Evolutionary conservation across 179 eudicot species (phyloP).

Genomic region (Beta lomatogona): DNA sequence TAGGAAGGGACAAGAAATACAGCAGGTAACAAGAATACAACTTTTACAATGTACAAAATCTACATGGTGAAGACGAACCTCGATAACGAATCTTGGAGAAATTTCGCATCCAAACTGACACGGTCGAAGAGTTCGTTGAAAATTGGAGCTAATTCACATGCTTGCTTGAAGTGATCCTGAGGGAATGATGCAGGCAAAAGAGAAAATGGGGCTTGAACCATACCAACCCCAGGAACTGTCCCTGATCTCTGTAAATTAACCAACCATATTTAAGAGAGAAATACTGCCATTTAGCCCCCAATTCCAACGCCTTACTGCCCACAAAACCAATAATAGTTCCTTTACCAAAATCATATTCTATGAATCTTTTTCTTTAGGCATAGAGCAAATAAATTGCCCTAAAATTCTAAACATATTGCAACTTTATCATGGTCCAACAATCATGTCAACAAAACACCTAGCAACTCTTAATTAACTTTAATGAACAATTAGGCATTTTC

Average conservation of each 20-base stretch:
- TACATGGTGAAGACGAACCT: constrained; percentile 47
- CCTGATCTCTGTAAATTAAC: constrained; percentile 75
- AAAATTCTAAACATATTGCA: neutral
- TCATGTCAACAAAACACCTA: neutral
- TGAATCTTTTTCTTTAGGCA: neutral
- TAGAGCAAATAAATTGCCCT: neutral
- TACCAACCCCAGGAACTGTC: constrained; percentile 81
- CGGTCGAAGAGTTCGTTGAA: constrained; percentile 94
- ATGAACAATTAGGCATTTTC: neutral
- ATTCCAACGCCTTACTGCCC: neutral
- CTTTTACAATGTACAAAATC: constrained; percentile 37
- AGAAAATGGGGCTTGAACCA: constrained; percentile 96
- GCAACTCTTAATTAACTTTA: neutral
- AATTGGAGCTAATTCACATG: constrained; percentile 88
- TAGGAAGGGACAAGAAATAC: neutral
- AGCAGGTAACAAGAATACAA: neutral
- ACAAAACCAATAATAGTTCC: neutral
- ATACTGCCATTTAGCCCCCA: neutral
- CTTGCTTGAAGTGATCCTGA: constrained; percentile 67
- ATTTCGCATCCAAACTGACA: constrained; percentile 87
- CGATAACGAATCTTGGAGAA: constrained; percentile 85
- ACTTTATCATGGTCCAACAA: neutral
- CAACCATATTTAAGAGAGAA: constrained; percentile 6
- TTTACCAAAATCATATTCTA: neutral
- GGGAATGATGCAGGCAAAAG: constrained; percentile 80